Percentiles rank a stretch among this genome's conserved stretches.
Conservation (phyloP, 2,329 filamentous ascomycete genomes). For the Colletotrichum euphorbiae region DNA sequence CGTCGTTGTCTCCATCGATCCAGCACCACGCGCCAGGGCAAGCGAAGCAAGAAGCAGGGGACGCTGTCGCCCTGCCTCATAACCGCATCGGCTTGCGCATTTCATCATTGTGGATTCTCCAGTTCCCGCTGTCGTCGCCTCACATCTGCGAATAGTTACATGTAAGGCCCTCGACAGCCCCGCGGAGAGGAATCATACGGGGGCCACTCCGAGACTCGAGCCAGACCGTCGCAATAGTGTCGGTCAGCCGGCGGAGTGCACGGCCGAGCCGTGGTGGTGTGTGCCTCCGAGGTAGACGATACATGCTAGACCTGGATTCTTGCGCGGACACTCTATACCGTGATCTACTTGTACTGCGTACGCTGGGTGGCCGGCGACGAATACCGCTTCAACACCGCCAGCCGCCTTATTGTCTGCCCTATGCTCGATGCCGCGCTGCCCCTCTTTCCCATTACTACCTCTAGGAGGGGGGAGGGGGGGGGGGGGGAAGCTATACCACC, state of each 20-base stretch:
- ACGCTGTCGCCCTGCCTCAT: slow-evolving; percentile 20
- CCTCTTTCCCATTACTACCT: slow-evolving; percentile 18
- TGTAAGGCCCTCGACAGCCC: slow-evolving; percentile 21
- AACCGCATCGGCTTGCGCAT: slow-evolving; percentile 30
- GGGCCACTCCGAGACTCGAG: slow-evolving; percentile 3
- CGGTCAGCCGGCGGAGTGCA: slow-evolving; percentile 37
- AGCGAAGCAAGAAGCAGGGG: slow-evolving; percentile 8
- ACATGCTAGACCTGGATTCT: slow-evolving; percentile 16
- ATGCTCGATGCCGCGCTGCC: slow-evolving; percentile 44
- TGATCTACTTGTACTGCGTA: neutral
- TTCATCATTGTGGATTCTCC: slow-evolving; percentile 35
- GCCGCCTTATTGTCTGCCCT: slow-evolving; percentile 26
- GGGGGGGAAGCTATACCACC: slow-evolving; percentile 4
- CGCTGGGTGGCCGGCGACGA: slow-evolving; percentile 12
- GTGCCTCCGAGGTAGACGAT: slow-evolving; percentile 21
- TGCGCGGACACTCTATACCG: slow-evolving; percentile 8
- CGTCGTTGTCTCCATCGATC: slow-evolving; percentile 7
- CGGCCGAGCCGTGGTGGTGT: slow-evolving; percentile 22
- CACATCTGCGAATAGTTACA: slow-evolving; percentile 34
- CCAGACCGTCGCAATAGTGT: slow-evolving; percentile 20
- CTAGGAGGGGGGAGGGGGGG: neutral
- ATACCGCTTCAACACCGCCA: slow-evolving; percentile 20
- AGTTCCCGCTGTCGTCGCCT: slow-evolving; percentile 19
- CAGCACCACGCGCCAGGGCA: neutral
- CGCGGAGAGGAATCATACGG: slow-evolving; percentile 9